Evolutionary conservation across 495 filamentous ascomycete species (phyloP), one percentile per base, ranked within the genome.

Genomic region (Daldinia loculata): DNA sequence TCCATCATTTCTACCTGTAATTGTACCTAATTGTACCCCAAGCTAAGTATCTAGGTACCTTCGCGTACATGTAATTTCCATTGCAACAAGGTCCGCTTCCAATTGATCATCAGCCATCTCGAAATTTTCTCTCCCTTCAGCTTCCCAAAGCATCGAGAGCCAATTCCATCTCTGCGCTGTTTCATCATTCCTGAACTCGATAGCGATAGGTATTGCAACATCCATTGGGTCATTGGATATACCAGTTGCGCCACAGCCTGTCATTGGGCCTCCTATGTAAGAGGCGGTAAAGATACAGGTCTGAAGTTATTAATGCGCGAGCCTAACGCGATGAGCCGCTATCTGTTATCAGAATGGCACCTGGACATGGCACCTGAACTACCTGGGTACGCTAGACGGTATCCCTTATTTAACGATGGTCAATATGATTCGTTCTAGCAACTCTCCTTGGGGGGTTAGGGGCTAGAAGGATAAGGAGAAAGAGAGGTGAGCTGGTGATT

Each of bases 131-230:
- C 30, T 34, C 53, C 30, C 4, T 24, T 34, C 8, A n/a, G 50
- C 27, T 53, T 53, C 50, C 26, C 26, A 14, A 30, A 30, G 24
- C 14, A 53, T 53, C 50, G 1, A 53, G 50, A 53, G 50, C 50
- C 61, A 70, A 61, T 62, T 61, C 59, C 32, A 41, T 63, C 55
- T 66, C 57, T 58, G 61, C 63, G 64, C 29, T 62, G 57, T 72
- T 64, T 66, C 67, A 71, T 62, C 69, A 67, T 63, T 59, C 26
- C 29, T 56, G 12, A 57, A 67, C 53, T 30, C 34, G n/a, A 72
- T 72, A 72, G 56, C 65, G 70, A 72, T 52, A 69, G 56, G 9
- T 60, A 72, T 72, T 45, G 61, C 65, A 72, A 68, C 70, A 72
- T 69, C 2, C 29, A 68, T 72, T 39, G 45, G 66, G 51, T 63